phyloP scores from a whole-genome alignment of 148 eudicot species.

The Chenopodium berlandieri region DNA sequence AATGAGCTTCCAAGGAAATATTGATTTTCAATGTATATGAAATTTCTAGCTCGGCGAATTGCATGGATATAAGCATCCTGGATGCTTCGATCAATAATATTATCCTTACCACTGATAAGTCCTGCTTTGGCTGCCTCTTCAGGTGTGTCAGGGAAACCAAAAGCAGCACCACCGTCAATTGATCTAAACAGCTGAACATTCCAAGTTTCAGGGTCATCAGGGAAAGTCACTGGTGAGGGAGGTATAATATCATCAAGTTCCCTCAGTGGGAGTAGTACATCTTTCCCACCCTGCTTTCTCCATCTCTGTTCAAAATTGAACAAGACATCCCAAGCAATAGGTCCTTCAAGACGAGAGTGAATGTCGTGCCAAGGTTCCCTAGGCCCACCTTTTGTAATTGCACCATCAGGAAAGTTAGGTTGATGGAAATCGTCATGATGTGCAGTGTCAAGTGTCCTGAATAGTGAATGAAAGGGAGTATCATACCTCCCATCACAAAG shows the following conservation, averaged over 20 bases:
- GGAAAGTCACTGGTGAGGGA: slow-evolving; percentile 69
- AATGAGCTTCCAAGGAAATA: slow-evolving; percentile 73
- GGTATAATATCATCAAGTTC: slow-evolving; percentile 60
- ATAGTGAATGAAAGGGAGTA: slow-evolving; percentile 63
- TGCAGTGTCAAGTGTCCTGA: slow-evolving; percentile 65
- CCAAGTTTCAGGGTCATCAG: slow-evolving; percentile 76
- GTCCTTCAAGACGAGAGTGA: slow-evolving; percentile 77
- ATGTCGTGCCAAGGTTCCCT: slow-evolving; percentile 93
- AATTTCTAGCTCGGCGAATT: slow-evolving; percentile 62
- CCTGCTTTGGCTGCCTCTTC: slow-evolving; percentile 76
- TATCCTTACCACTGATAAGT: slow-evolving; percentile 79
- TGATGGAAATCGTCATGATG: slow-evolving; percentile 84
- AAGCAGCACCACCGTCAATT: slow-evolving; percentile 84
- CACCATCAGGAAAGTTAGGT: slow-evolving; percentile 55
- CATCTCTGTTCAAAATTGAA: slow-evolving; percentile 86
- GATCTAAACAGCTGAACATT: slow-evolving; percentile 77
- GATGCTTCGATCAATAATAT: slow-evolving; percentile 70
- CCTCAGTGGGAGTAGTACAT: slow-evolving; percentile 49
- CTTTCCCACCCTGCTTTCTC: slow-evolving; percentile 84
- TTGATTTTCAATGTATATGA: slow-evolving; percentile 75
- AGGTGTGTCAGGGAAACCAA: slow-evolving; percentile 77
- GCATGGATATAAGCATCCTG: slow-evolving; percentile 87
- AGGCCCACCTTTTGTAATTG: slow-evolving; percentile 78
- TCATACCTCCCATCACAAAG: slow-evolving; percentile 86
- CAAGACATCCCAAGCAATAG: slow-evolving; percentile 82